A percentile compares a stretch with the other conserved stretches of the same genome.
Evolutionary conservation across 805 yeast genomes (phyloP).

Genomic region (Teunomyces aglyptinius): DNA sequence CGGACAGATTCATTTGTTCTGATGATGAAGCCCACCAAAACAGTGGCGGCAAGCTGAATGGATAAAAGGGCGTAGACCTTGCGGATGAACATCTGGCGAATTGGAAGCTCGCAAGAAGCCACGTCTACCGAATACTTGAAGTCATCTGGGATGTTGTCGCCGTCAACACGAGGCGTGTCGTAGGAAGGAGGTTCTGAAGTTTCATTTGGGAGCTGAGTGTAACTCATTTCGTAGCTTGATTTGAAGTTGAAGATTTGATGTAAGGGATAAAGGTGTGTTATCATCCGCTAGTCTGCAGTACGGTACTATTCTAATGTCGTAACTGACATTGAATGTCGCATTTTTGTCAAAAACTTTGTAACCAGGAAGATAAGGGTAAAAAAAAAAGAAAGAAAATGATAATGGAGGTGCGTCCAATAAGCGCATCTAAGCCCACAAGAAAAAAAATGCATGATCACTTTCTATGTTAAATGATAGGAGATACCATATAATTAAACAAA

Average conservation of each 20-base stretch:
- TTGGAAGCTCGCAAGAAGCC: conserved; percentile 70
- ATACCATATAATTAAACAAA: background rate
- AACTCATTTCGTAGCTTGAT: background rate
- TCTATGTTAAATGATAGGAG: background rate
- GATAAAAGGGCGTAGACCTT: conserved; percentile 75
- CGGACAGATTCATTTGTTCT: conserved; percentile 43
- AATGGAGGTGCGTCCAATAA: background rate
- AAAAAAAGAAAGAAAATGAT: background rate
- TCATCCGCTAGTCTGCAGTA: background rate
- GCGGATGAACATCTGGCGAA: conserved; percentile 73
- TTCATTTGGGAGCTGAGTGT: conserved; percentile 7
- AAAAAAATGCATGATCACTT: background rate
- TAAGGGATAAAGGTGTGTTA: background rate
- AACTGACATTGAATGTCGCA: background rate
- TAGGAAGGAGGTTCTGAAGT: conserved; percentile 20
- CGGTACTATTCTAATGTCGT: background rate
- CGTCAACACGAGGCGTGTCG: conserved; percentile 24
- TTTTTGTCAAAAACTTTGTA: background rate
- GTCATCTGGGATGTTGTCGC: conserved; percentile 59
- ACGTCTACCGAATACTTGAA: conserved; percentile 80
- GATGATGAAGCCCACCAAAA: conserved; percentile 54
- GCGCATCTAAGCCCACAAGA: background rate
- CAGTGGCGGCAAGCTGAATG: conserved; percentile 62
- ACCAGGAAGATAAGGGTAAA: background rate
- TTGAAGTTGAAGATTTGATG: background rate